phyloP scores from a whole-genome alignment of 2,329 filamentous ascomycete genomes.

The Colletotrichum simmondsii region DNA sequence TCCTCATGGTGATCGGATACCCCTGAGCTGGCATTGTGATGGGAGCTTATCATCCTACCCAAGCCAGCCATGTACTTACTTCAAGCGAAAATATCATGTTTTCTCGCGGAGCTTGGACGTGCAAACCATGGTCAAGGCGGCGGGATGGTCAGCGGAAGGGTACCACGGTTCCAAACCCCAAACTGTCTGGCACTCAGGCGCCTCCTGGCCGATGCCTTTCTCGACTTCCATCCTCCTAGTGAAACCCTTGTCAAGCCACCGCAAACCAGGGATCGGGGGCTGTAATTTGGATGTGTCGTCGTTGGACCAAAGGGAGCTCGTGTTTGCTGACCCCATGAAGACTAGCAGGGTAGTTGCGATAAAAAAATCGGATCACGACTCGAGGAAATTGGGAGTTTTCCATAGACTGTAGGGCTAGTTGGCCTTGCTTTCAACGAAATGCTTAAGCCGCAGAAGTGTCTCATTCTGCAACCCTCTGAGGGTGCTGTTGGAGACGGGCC shows the following conservation, averaged over 20 bases:
- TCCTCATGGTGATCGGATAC: not conserved
- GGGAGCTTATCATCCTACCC: not conserved
- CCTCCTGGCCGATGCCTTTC: not conserved
- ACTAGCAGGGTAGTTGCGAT: not conserved
- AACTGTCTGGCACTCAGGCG: not conserved
- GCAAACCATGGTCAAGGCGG: conserved; percentile 6
- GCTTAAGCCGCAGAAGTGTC: not conserved
- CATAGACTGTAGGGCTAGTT: no score
- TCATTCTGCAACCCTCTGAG: not conserved
- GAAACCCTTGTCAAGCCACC: conserved; percentile 31
- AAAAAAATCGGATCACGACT: not conserved
- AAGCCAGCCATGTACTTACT: not conserved
- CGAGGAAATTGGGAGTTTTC: not conserved
- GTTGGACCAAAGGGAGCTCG: not conserved
- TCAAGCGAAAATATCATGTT: not conserved
- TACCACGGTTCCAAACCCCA: not conserved
- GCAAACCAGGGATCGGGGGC: not conserved
- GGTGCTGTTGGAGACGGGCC: not conserved
- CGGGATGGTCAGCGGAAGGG: not conserved
- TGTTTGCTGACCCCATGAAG: not conserved
- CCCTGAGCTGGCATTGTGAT: not conserved
- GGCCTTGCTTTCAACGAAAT: not conserved
- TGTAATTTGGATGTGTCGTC: not conserved
- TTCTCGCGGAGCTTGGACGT: not conserved
- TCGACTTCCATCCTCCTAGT: conserved; percentile 17